Evolutionary conservation across 371 early-diverging fungal genomes (phyloP).

Genomic region (Actinomucor elegans): DNA sequence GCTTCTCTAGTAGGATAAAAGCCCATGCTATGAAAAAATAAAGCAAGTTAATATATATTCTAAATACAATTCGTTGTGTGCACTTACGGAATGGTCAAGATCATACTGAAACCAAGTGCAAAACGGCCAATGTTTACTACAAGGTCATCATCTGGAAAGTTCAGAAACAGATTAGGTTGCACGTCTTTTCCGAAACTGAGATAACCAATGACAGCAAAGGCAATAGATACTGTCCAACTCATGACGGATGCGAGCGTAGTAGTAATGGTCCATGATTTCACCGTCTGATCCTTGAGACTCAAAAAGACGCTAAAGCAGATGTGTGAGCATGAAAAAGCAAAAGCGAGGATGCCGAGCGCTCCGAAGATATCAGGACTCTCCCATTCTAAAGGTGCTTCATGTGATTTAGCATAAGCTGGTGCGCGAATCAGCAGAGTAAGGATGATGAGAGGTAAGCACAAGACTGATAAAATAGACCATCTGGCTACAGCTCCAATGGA

Average conservation of each 20-base stretch:
- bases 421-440: constrained; percentile 50
- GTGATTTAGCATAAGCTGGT: constrained; percentile 51
- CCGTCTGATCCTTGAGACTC: constrained; percentile 45
- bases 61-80: constrained; percentile 3
- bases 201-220: constrained; percentile 62
- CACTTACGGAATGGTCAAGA: constrained; percentile 52
- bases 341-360: constrained; percentile 62
- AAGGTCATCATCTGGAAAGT: constrained; percentile 53
- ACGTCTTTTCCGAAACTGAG: constrained; percentile 57
- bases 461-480: constrained; percentile 56
- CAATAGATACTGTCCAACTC: constrained; percentile 55
- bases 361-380: constrained; percentile 54
- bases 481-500: constrained; percentile 57
- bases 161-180: constrained; percentile 56
- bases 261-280: constrained; percentile 46
- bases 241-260: constrained; percentile 45
- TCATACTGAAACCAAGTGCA: constrained; percentile 56
- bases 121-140: constrained; percentile 56
- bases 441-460: constrained; percentile 54
- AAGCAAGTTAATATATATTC: constrained; percentile 5
- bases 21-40: constrained; percentile 36
- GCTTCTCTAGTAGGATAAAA: constrained; percentile 61
- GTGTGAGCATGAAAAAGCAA: constrained; percentile 64
- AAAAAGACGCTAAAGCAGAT: constrained; percentile 56
- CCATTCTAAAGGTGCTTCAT: constrained; percentile 46